phyloP scores from a whole-genome alignment of 768 basidiomycete species.

The Mycena venus region DNA sequence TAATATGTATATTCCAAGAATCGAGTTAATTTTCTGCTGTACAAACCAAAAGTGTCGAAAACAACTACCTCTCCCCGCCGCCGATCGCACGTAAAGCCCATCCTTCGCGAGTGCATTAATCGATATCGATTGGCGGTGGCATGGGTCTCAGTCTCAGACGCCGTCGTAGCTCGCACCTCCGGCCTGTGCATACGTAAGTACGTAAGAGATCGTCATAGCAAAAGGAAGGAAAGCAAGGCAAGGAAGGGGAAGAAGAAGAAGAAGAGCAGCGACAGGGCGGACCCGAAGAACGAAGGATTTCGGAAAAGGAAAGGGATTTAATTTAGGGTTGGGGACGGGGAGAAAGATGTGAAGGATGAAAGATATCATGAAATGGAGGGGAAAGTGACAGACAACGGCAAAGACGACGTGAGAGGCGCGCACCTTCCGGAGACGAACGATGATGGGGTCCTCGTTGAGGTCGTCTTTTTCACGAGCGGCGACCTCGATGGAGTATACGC shows the following conservation, averaged over 20 bases:
- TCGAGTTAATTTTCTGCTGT: too few relatives aligned
- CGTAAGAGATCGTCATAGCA: conserved; percentile 33
- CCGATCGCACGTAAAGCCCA: too few relatives aligned
- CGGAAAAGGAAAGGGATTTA: not conserved
- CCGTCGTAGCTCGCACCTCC: conserved; percentile 93
- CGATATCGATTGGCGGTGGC: too few relatives aligned
- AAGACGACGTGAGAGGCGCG: conserved; percentile 42
- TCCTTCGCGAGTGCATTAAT: too few relatives aligned
- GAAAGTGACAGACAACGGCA: not conserved
- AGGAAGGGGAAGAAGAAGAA: conserved; percentile 12
- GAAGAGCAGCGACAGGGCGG: conserved; percentile 16
- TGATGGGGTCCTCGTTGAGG: conserved; percentile 89
- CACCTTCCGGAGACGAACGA: conserved; percentile 86
- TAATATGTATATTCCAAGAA: too few relatives aligned
- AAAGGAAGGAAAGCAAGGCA: conserved; percentile 33
- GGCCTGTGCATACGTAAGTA: conserved; percentile 65
- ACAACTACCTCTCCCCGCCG: too few relatives aligned
- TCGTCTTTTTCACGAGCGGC: conserved; percentile 87
- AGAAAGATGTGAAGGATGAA: not conserved
- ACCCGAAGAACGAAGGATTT: not conserved
- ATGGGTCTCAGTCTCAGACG: too few relatives aligned
- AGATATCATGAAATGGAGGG: not conserved
- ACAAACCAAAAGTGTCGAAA: too few relatives aligned
- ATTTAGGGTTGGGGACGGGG: too few relatives aligned
- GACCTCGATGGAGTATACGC: conserved; percentile 89